Evolutionary conservation across 2,329 filamentous ascomycete species (phyloP).

Genomic region (Didymella pinodella): DNA sequence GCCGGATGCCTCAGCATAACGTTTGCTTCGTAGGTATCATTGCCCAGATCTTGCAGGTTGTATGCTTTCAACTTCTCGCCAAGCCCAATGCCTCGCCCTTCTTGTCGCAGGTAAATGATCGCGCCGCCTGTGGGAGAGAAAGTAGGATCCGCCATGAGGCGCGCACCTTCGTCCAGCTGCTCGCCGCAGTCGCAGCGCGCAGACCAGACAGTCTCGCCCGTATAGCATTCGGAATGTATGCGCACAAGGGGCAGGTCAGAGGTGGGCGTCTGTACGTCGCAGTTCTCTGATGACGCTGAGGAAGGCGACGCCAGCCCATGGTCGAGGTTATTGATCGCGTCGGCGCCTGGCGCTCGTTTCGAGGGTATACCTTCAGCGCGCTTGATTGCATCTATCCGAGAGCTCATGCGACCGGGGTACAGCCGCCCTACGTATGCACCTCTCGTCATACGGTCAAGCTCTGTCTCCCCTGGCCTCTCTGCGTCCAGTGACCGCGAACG

Average conservation of each 20-base stretch:
- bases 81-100: constrained; percentile 93
- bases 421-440: constrained; percentile 91
- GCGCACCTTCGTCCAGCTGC: constrained; percentile 93
- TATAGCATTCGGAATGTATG: constrained; percentile 98
- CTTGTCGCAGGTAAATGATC: constrained; percentile 94
- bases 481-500: constrained; percentile 75
- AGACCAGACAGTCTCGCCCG: constrained; percentile 97
- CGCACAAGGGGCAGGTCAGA: constrained; percentile 76
- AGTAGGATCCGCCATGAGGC: constrained; percentile 80
- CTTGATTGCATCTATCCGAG: constrained; percentile 66
- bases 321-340: constrained; percentile 12
- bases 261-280: constrained; percentile 38
- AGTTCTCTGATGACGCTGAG: constrained; percentile 38
- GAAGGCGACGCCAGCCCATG: constrained; percentile 31
- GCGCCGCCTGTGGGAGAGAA: constrained; percentile 75
- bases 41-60: constrained; percentile 94
- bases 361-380: constrained; percentile 46
- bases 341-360: constrained; percentile 25
- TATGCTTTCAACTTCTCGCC: constrained; percentile 98
- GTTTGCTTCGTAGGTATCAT: constrained; percentile 98
- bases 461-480: constrained; percentile 77
- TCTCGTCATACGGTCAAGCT: constrained; percentile 90
- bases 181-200: constrained; percentile 97
- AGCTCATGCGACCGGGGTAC: constrained; percentile 83
- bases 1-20: constrained; percentile 89